Base-by-base conservation (phyloP, 805 yeast species). In the Priceomyces haplophilus region DNA sequence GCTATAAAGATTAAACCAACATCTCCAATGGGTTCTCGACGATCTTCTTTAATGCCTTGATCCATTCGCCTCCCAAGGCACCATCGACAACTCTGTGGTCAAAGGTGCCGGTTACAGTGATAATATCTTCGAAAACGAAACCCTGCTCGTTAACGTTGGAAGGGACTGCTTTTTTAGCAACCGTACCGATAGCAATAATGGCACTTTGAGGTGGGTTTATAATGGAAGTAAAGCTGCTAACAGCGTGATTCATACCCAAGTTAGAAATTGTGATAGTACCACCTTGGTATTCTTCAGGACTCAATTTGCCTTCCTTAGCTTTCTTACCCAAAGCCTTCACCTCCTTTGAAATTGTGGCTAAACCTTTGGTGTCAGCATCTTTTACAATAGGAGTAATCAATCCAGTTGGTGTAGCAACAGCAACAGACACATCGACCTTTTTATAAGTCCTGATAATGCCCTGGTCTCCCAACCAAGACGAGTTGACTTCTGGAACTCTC, bases 61-160 rank as follows among this genome's bases (percentile, higher is more conserved):
- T 87, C 79, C 81, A 93, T 58, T 93, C 98, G 65, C 95, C 99
- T 58, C 96, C 99, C 57, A 85, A 81, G 43, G 98, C 98, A 63
- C 99, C 99, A 62, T 93, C 99, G 50, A 91, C 83, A 47, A 85
- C 84, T 76, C 97, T 87, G 78, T 93, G 99, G 74, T 93, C 99
- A 62, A 93, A 93, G 41, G 98, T 87, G 71, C 96, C 98, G 44
- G 98, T 90, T 65, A 91, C 79, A 56, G 83, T 86, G 62, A 93
- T 85, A 61, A 85, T 84, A 60, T 88, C 95, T 58, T 89, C 97
- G 61, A 93, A 91, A 41, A 86, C 79, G 67, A 93, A 85, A 27
- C 99, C 99, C 56, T 83, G 82, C 66, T 89, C 96, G 61, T 88
- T 82, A 52, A 87, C 85, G 53, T 83, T 83, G 60, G 95, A 97